Conservation (phyloP, 371 early-diverging fungal genomes). For the Blakeslea trispora region DNA sequence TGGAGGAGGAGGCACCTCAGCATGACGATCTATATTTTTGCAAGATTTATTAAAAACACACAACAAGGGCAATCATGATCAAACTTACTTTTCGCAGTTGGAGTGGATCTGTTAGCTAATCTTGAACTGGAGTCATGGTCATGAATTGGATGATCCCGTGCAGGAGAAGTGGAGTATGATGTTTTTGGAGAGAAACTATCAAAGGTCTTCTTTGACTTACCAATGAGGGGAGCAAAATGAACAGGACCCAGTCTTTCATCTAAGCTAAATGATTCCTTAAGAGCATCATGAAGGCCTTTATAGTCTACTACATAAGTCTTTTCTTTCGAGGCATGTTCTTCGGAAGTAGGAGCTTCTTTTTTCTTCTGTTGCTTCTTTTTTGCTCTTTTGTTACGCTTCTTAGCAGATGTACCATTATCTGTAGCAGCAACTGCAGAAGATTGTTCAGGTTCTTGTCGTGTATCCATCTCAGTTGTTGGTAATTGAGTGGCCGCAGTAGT, state of each 20-base stretch:
- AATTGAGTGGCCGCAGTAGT: too few species aligned
- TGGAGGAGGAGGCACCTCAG: constrained; percentile 22
- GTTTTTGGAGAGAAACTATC: neutral
- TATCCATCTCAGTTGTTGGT: too few species aligned
- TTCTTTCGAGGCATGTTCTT: neutral
- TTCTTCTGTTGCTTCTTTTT: too few species aligned
- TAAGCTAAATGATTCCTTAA: constrained; percentile 9
- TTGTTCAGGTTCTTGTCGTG: neutral
- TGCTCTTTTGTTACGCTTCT: too few species aligned
- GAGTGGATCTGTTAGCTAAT: constrained; percentile 3
- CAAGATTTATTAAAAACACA: too few species aligned
- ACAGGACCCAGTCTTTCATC: constrained; percentile 7
- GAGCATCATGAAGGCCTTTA: constrained; percentile 10
- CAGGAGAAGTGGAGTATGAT: neutral
- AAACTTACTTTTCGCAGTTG: constrained; percentile 18
- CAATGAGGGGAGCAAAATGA: constrained; percentile 11
- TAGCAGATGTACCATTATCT: too few species aligned
- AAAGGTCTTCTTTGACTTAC: neutral
- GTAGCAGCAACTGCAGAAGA: neutral
- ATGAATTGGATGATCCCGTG: too few species aligned
- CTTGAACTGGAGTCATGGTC: neutral
- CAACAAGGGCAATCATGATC: too few species aligned
- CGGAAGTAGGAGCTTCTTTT: too few species aligned
- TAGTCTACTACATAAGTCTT: constrained; percentile 6
- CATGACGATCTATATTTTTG: constrained; percentile 17